Evolutionary conservation across 2,329 filamentous ascomycete species (phyloP), one percentile per base, ranked within the genome.

Genomic region (Neopestalotiopsis sp.): DNA sequence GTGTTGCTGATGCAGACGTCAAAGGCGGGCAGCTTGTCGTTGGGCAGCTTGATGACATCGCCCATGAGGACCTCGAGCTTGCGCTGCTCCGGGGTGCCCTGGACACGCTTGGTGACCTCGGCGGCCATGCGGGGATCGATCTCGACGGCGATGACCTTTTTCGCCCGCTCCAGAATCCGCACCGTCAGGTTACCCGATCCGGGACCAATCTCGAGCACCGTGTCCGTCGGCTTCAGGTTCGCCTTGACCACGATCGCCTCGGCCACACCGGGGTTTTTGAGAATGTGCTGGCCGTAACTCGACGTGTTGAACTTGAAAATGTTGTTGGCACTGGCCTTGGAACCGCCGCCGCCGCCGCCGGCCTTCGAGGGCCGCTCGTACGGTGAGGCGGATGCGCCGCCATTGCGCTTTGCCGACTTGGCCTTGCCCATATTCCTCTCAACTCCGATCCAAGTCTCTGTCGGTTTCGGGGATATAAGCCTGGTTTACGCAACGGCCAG

Each of bases 231-330:
- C 79, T 98, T 97, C 53, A 99, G 87, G 75, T 92, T 90, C 17
- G 94, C 93, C 83, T 98, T 98, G 74, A 92, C 87, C 40, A 95
- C 93, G 74, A 96, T 83, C 4, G 72, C 74, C 66, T 78, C 73
- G 67, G 66, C 53, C 65, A 57, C 28, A 59, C 34, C 65, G 9
- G 65, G 65, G 28, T 56, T 34, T 62, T 57, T 73, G 69, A 77
- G 87, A 71, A 99, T 96, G 81, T 98, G 94, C 78, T 93, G 90
- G 75, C 95, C 94, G 73, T 96, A 89, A 80, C 95, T 89, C 62
- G 76, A 86, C 75, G 92, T 96, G 85, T 97, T 97, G 90, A 98
- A 97, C 80, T 97, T 97, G 89, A 98, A 98, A 81, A 98, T 94
- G 76, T 93, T 95, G 84, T 97, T 94, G 77, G 85, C 85, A 76